A percentile compares a stretch with the other conserved stretches of the same genome.
phyloP scores from a whole-genome alignment of 2,329 filamentous ascomycete genomes.

The Scedosporium boydii region DNA sequence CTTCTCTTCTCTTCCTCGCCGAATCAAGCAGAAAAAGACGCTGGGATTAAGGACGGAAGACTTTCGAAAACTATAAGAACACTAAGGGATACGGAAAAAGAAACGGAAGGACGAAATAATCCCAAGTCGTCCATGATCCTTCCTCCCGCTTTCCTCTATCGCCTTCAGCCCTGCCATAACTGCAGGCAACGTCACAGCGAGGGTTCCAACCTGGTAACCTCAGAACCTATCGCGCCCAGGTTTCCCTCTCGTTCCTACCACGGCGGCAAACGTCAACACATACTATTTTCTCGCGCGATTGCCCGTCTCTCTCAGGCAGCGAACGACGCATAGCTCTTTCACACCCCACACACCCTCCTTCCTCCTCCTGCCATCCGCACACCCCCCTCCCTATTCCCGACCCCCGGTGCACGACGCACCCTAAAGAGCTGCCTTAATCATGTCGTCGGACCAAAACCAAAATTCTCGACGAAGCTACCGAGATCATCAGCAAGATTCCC shows the following conservation, averaged over 20 bases:
- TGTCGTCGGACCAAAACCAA: slow-evolving; percentile 6
- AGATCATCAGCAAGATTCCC: slow-evolving; percentile 2
- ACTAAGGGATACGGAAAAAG: background rate
- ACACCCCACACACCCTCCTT: background rate
- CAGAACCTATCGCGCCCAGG: background rate
- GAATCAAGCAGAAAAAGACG: background rate
- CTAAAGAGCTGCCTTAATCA: background rate
- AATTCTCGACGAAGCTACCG: background rate
- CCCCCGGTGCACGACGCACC: background rate
- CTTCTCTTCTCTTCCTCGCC: background rate
- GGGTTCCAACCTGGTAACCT: background rate
- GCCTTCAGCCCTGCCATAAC: background rate
- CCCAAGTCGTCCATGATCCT: background rate
- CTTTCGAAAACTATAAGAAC: background rate
- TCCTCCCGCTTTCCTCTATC: background rate
- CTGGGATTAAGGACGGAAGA: too few relatives aligned
- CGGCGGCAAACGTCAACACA: too few relatives aligned
- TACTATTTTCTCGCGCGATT: background rate
- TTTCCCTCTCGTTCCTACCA: too few relatives aligned
- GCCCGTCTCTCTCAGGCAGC: background rate
- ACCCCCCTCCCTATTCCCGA: background rate
- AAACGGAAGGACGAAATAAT: background rate
- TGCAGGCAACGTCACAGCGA: background rate
- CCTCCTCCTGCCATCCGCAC: background rate
- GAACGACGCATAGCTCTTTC: background rate